Conservation (phyloP, 2,329 filamentous ascomycete genomes). For the Podosphaera fusca region DNA sequence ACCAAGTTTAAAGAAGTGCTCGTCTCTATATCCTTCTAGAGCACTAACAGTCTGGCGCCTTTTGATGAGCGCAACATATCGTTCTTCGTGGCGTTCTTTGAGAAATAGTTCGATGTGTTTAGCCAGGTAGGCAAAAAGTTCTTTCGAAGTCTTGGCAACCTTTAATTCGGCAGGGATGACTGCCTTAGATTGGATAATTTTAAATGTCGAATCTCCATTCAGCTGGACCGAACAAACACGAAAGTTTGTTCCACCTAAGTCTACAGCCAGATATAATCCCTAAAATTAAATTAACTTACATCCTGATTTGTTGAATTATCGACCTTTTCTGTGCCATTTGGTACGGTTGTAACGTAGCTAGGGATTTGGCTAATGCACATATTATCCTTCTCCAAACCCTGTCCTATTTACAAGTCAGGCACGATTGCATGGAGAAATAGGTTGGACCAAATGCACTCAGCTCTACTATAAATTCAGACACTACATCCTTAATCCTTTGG, state of each 20-base stretch:
- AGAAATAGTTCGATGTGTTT: conserved; percentile 82
- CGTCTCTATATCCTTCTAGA: conserved; percentile 36
- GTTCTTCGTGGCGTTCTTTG: conserved; percentile 65
- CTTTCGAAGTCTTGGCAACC: conserved; percentile 62
- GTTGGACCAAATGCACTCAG: conserved; percentile 34
- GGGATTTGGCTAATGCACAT: conserved; percentile 86
- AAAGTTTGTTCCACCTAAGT: conserved; percentile 96
- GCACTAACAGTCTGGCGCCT: conserved; percentile 38
- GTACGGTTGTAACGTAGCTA: conserved; percentile 85
- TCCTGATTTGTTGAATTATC: conserved; percentile 2
- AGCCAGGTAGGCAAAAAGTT: conserved; percentile 81
- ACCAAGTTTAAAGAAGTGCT: conserved; percentile 77
- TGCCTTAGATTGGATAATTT: conserved; percentile 78
- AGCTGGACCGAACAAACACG: conserved; percentile 87
- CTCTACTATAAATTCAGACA: conserved; percentile 66
- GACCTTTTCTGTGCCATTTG: conserved; percentile 95
- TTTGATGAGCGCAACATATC: conserved; percentile 49
- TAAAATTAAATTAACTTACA: conserved; percentile 4
- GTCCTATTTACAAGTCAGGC: conserved; percentile 27
- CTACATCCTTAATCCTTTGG: conserved; percentile 54
- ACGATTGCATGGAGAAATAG: background rate
- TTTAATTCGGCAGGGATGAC: conserved; percentile 77
- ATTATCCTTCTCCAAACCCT: conserved; percentile 57
- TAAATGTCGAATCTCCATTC: conserved; percentile 87
- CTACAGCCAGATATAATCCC: conserved; percentile 89